Base-by-base conservation (phyloP, 306 rosid genomes). In the Pachyrhizus erosus region DNA sequence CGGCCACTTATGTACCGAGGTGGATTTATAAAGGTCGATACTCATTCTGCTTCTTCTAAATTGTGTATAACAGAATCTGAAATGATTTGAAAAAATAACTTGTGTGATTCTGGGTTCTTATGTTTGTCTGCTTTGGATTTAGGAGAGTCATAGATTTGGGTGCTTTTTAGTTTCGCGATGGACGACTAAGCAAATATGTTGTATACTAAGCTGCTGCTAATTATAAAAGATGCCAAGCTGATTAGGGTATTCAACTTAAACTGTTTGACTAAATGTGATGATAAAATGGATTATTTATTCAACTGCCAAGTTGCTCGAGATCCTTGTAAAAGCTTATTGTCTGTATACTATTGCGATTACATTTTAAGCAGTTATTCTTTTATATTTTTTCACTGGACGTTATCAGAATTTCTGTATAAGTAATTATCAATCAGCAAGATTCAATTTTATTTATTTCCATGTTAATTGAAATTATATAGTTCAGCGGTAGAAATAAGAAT, bases 51-150 rank as follows among this genome's bases (percentile, higher is more conserved):
- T 84, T 84, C 84, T 78, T 73, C 75, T 81, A 80, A 88, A 75
- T 83, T 91, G 89, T 91, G 91, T 89, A 88, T 81, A 89, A 78
- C 79, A 42, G 87, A 65, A 64, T 54, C 43, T 68, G 76, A 77
- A 75, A 62, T 85, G 82, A 75, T 70, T 78, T 33, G 83, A 79
- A 81, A 83, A 79, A 80, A 37, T 70, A 68, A 83, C 77, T 55
- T 49, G 57, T 73, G 73, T 84, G 45, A 43, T 78, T 21, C 75
- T 61, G 29, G 71, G 64, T 72, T 49, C 74, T 80, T 54, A 23
- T 54, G 43, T 60, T 51, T 60, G 80, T 71, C 26, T 72, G 68
- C 65, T 31, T 14, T 71, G 12, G 54, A 55, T 39, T 76, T 49
- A 31, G 64, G 5, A 67, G 11, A 20, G 51, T 4, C 10, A 3